Percentiles rank a stretch among this genome's conserved stretches.
Conservation (phyloP, 2,329 filamentous ascomycete species). For the Didymella pinodella region DNA sequence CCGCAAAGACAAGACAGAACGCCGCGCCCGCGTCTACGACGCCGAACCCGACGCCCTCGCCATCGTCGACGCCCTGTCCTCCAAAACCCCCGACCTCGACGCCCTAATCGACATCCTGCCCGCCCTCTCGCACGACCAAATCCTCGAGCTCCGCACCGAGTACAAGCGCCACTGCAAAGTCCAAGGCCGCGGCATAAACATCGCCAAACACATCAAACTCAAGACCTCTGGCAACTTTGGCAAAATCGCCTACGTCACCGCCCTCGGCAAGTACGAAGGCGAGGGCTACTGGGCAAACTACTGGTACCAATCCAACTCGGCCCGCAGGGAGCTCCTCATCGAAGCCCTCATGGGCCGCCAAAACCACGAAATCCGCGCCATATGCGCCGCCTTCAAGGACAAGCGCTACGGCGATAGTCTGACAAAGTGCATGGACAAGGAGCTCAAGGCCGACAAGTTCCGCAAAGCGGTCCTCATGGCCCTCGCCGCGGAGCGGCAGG, state of each 20-base stretch:
- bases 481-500: slow-evolving; percentile 83
- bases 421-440: slow-evolving; percentile 84
- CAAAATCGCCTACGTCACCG: slow-evolving; percentile 90
- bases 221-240: slow-evolving; percentile 81
- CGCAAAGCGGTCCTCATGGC: slow-evolving; percentile 85
- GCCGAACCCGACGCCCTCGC: slow-evolving; percentile 78
- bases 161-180: slow-evolving; percentile 92
- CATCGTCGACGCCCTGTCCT: slow-evolving; percentile 77
- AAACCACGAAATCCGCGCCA: slow-evolving; percentile 84
- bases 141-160: slow-evolving; percentile 83
- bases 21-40: slow-evolving; percentile 80
- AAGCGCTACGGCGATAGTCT: slow-evolving; percentile 89
- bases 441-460: slow-evolving; percentile 96
- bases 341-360: slow-evolving; percentile 89
- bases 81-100: slow-evolving; percentile 69
- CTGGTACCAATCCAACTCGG: slow-evolving; percentile 91
- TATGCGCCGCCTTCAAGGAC: slow-evolving; percentile 89
- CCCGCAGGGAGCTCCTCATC: slow-evolving; percentile 86
- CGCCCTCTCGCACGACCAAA: slow-evolving; percentile 82
- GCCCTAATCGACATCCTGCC: slow-evolving; percentile 85
- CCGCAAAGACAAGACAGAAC: slow-evolving; percentile 52
- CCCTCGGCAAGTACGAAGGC: slow-evolving; percentile 87
- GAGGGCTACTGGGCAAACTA: slow-evolving; percentile 99
- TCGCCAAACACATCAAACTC: slow-evolving; percentile 85
- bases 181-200: slow-evolving; percentile 80